Evolutionary conservation across 345 rosid genomes (phyloP).

Genomic region (Moringa oleifera): DNA sequence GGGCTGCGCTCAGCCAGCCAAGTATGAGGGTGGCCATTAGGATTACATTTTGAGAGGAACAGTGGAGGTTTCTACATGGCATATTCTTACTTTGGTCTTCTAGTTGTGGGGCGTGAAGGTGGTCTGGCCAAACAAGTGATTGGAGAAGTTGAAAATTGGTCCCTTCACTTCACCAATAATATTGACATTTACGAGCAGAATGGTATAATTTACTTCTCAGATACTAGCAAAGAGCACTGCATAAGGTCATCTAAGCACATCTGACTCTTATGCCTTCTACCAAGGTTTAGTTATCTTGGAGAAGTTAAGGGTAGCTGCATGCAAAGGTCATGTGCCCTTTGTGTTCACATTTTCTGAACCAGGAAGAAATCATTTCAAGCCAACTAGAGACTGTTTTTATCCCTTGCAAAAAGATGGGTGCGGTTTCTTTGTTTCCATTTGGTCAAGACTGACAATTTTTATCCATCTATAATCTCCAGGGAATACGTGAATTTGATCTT

Average conservation of each 20-base stretch:
- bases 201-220: slow-evolving; percentile 65
- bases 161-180: slow-evolving; percentile 62
- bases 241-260: slow-evolving; percentile 39
- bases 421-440: too few species aligned
- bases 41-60: slow-evolving; percentile 52
- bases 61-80: slow-evolving; percentile 73
- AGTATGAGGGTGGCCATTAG: slow-evolving; percentile 78
- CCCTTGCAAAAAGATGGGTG: too few species aligned
- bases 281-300: too few species aligned
- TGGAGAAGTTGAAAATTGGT: slow-evolving; percentile 51
- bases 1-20: slow-evolving; percentile 60
- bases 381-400: too few species aligned
- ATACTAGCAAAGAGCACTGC: slow-evolving; percentile 48
- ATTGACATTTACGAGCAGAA: slow-evolving; percentile 54
- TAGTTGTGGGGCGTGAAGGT: slow-evolving; percentile 56
- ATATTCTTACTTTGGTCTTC: slow-evolving; percentile 69
- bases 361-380: too few species aligned
- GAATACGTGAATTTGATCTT: slow-evolving; percentile 10
- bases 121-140: slow-evolving; percentile 52
- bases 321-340: too few species aligned
- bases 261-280: slow-evolving; percentile 15
- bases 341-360: too few species aligned
- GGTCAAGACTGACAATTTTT: too few species aligned
- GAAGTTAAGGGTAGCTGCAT: too few species aligned
- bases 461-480: background rate